Base-by-base conservation (phyloP, 148 eudicot species). In the Chenopodium album region DNA sequence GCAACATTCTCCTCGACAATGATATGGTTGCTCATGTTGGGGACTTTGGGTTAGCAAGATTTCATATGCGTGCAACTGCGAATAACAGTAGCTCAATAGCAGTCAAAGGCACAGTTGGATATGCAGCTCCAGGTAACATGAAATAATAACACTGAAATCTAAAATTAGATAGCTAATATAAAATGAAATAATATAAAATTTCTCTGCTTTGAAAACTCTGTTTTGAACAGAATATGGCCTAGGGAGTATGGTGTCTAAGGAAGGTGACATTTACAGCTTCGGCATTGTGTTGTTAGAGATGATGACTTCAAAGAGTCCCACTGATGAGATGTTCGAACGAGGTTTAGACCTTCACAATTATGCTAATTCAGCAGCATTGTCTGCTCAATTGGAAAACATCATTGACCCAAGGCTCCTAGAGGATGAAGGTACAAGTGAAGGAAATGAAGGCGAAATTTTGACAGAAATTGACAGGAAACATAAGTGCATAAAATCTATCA, bases 341-440 rank as follows among this genome's bases (percentile, higher is more conserved):
- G 26, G 34, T 32, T 32, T 32, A 1, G 34, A 32, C 34, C 34
- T 32, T 0, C 2, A 32, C 0, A 32, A 32, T 32, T 32, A 26
- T 26, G 26, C 29, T 13, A 71, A 71, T 14, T 16, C 56, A 29
- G 76, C 82, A 62, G 65, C 65, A 47, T 26, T 79, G 3, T 48
- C 76, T 34, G 67, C 59, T 37, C 65, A 23, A 56, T 56, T 56
- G 60, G 17, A 2, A 56, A 56, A 56, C 5, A 56, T 56, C 60
- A 71, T 79, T 1, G 82, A 79, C 62, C 82, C 82, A 78, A 78
- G 4, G 22, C 81, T 78, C 70, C n/a, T 65, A 26, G 17, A 66
- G 13, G 65, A 56, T 56, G 23, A 11, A 17, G 60, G 22, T 41
- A 28, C 6, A 26, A 26, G 8, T 14, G 14, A 1, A 1, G 46